Percentiles rank a stretch among this genome's conserved stretches.
Evolutionary conservation across 2,329 filamentous ascomycete species (phyloP).

Genomic region (Xylaria sp.): DNA sequence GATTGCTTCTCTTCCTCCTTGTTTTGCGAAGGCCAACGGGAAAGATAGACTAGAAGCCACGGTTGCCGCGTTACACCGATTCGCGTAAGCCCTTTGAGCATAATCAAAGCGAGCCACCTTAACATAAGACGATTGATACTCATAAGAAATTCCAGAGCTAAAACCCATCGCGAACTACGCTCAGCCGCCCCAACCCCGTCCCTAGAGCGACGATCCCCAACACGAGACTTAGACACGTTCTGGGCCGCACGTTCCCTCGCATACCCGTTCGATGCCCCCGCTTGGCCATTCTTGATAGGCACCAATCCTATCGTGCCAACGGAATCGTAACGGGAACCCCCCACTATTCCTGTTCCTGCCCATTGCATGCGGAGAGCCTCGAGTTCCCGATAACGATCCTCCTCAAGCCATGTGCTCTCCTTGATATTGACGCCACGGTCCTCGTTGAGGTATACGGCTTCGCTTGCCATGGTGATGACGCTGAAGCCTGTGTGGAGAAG

Average conservation of each 20-base stretch:
- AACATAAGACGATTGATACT: constrained; percentile 75
- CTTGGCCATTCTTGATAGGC: constrained; percentile 60
- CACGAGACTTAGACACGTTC: constrained; percentile 59
- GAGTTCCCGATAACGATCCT: constrained; percentile 82
- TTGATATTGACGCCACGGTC: constrained; percentile 79
- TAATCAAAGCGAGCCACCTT: constrained; percentile 65
- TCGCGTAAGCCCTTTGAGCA: constrained; percentile 63
- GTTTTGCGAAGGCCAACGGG: constrained; percentile 53
- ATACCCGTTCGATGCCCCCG: constrained; percentile 66
- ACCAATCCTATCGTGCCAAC: constrained; percentile 65
- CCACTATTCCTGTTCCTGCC: constrained; percentile 57
- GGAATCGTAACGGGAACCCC: constrained; percentile 61
- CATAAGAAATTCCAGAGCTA: constrained; percentile 78
- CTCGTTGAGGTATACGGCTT: constrained; percentile 95
- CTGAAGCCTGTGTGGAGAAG: constrained; percentile 87
- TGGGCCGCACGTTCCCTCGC: constrained; percentile 75
- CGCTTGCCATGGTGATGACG: constrained; percentile 90
- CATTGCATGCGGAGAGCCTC: constrained; percentile 67
- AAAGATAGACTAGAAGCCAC: constrained; percentile 68
- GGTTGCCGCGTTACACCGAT: constrained; percentile 71
- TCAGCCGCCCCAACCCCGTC: constrained; percentile 83
- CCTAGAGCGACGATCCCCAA: constrained; percentile 57
- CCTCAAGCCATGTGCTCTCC: constrained; percentile 89
- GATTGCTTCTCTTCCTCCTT: constrained; percentile 43
- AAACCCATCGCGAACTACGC: constrained; percentile 79